Evolutionary conservation across 345 rosid genomes (phyloP), one percentile per base, ranked within the genome.

Genomic region (Rhizophora apiculata): DNA sequence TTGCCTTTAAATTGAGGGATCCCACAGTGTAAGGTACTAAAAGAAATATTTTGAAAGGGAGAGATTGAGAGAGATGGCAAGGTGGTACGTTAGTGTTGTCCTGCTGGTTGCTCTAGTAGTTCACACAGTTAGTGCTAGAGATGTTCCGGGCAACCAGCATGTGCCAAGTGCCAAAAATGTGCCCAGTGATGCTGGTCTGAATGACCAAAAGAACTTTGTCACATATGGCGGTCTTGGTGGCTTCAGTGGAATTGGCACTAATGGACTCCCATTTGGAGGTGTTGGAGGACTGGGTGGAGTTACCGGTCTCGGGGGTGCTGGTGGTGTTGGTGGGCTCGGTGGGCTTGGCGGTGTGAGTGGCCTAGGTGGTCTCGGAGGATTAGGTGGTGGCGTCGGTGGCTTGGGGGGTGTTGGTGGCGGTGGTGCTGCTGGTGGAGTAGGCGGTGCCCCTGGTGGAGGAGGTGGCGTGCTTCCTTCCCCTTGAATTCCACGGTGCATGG

Each of bases 1-100:
- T 68, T 24, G 15, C 30, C 81, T 74, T 79, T 77, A 77, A 77
- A 72, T 75, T 72, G 53, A 26, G 39, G 52, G 49, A 18, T 24
- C 27, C 65, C 30, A 21, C 61, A 46, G 30, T 13, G 18, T 26
- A 34, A 24, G 54, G 55, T 26, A 57, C 39, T 13, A 3, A 30
- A 30, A 20, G 8, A 5, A 53, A 22, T 8, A 55, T 22, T 22
- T 43, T 55, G 6, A 55, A 26, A 22, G 22, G 29, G 60, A 55
- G 0, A 55, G 29, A 55, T 2, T 13, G 19, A 43, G 49, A 43
- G 18, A 55, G 60, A 55, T 55, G 60, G 60, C 30, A 1, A 55
- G 60, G 16, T 21, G 30, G 24, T 9, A 21, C 16, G 18, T 20
- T 9, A 8, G 59, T 54, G 16, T 55, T 55, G 29, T 55, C 27